Evolutionary conservation across 306 rosid species (phyloP).

Genomic region (Carpinus viminea): DNA sequence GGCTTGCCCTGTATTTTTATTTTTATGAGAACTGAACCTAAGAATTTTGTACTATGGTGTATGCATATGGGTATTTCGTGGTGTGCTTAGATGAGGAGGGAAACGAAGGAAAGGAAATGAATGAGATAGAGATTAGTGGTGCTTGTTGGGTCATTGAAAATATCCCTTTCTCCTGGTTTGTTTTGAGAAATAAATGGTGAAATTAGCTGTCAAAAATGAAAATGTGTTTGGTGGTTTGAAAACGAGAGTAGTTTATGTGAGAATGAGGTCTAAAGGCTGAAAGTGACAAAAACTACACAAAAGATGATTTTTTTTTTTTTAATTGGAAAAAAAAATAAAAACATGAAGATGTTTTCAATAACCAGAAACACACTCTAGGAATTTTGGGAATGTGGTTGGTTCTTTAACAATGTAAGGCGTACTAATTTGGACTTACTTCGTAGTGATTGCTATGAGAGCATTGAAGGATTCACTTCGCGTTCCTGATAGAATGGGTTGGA

Average conservation of each 20-base stretch:
- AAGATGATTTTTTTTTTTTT: not conserved
- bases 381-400: constrained; percentile 13
- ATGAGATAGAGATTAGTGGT: no score
- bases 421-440: constrained; percentile 25
- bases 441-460: constrained; percentile 78
- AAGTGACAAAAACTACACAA: not conserved
- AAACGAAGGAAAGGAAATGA: not conserved
- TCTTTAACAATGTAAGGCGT: not conserved
- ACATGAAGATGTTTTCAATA: constrained; percentile 6
- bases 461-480: constrained; percentile 81
- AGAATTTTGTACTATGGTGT: no score
- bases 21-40: no score
- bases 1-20: no score
- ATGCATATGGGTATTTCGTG: no score
- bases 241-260: not conserved
- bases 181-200: not conserved
- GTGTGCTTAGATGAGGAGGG: no score
- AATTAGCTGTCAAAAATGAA: not conserved
- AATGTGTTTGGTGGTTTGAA: not conserved
- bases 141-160: not conserved
- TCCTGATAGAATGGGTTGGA: constrained; percentile 99
- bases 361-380: constrained; percentile 11
- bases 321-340: not conserved
- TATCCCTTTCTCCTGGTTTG: not conserved
- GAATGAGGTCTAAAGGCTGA: not conserved